phyloP scores from a whole-genome alignment of 768 basidiomycete species.

The Boletus coccyginus region DNA sequence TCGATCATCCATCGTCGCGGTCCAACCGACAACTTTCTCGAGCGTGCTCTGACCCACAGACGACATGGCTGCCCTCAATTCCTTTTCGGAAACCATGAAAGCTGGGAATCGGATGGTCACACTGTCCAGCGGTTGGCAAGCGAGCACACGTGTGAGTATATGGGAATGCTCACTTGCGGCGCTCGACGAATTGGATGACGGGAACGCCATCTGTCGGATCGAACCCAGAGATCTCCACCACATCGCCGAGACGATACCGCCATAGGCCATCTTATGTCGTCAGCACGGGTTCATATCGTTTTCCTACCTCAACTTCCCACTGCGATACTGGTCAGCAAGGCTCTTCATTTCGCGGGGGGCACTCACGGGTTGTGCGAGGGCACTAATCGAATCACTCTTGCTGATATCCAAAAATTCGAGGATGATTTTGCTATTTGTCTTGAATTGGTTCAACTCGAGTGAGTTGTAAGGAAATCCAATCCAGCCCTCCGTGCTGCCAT shows the following conservation, averaged over 20 bases:
- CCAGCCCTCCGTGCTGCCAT: conserved; percentile 4
- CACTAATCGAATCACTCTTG: background rate
- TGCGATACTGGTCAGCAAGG: conserved; percentile 4
- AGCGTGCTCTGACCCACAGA: background rate
- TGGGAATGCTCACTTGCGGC: conserved; percentile 8
- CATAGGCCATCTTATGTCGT: too few species aligned
- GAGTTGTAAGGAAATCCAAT: conserved; percentile 9
- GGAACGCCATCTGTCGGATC: conserved; percentile 16
- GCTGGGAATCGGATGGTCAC: conserved; percentile 7
- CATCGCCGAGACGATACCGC: too few species aligned
- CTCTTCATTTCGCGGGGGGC: background rate
- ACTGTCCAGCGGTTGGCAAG: background rate
- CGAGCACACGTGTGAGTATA: background rate
- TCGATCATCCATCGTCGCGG: conserved; percentile 6
- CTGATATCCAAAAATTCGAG: conserved; percentile 16
- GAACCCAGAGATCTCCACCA: too few species aligned
- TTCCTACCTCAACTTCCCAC: conserved; percentile 16
- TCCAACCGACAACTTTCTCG: conserved; percentile 13
- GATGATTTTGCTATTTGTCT: background rate
- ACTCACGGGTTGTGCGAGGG: conserved; percentile 2
- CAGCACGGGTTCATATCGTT: too few species aligned
- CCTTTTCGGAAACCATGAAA: conserved; percentile 10
- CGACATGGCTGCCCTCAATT: conserved; percentile 7
- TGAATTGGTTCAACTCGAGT: conserved; percentile 9
- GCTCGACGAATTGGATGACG: conserved; percentile 15